phyloP scores from a whole-genome alignment of 176 grass and related monocot genomes.

The Rhynchospora breviuscula region DNA sequence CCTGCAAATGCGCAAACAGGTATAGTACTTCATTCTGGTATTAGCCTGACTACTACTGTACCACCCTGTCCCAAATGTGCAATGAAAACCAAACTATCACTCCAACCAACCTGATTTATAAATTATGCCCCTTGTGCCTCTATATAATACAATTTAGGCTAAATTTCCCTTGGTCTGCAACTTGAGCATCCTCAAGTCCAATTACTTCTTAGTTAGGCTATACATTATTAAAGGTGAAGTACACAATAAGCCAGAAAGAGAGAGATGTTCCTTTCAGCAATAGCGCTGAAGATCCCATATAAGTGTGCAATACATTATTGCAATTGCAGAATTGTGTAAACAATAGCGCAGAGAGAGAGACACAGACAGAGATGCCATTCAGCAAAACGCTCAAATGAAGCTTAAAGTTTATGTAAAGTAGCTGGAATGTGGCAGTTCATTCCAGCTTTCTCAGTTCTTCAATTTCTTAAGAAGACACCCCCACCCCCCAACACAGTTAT shows the following conservation, averaged over 20 bases:
- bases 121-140: not conserved
- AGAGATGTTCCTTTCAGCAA: no score
- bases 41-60: not conserved
- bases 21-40: not conserved
- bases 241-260: no score
- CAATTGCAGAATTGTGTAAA: not conserved
- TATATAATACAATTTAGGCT: not conserved
- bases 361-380: not conserved
- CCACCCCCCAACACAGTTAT: not conserved
- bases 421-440: not conserved
- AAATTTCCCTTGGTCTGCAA: not conserved
- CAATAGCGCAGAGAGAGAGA: no score
- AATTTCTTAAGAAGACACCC: not conserved
- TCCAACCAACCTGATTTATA: not conserved
- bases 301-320: not conserved
- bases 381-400: not conserved
- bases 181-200: not conserved
- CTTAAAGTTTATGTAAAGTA: not conserved
- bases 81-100: not conserved
- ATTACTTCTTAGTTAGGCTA: not conserved
- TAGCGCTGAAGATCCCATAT: not conserved
- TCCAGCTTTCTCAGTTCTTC: not conserved
- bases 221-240: not conserved
- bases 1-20: conserved; percentile 39
- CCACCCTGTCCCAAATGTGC: not conserved